Conservation (phyloP, 441 rosid species). For the Adansonia madagascariensis region DNA sequence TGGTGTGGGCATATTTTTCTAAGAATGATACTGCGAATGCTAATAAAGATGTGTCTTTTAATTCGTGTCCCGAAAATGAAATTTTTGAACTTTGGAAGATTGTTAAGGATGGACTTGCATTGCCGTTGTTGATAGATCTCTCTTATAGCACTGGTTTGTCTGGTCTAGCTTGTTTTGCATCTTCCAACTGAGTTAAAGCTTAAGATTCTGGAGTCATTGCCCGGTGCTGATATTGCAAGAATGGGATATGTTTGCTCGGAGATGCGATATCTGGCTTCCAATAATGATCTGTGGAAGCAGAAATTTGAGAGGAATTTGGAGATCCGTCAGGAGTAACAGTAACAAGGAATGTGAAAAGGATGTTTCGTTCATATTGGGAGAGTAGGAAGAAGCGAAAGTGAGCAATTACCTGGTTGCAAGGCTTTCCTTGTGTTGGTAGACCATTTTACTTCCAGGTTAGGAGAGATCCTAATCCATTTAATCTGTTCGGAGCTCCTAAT, state of each 20-base stretch:
- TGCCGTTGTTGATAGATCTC: constrained; percentile 64
- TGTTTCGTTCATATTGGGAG: constrained; percentile 43
- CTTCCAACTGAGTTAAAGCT: constrained; percentile 41
- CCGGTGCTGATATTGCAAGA: constrained; percentile 53
- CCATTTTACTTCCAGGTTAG: constrained; percentile 7
- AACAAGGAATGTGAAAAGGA: constrained; percentile 48
- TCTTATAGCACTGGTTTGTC: constrained; percentile 52
- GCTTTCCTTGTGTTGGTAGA: neutral
- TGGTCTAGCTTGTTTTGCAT: constrained; percentile 58
- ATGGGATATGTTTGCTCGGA: constrained; percentile 57
- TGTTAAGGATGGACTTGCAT: constrained; percentile 68
- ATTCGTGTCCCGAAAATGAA: constrained; percentile 32
- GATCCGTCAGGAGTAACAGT: neutral
- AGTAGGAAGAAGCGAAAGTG: constrained; percentile 25
- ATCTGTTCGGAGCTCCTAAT: neutral
- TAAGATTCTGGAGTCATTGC: constrained; percentile 59
- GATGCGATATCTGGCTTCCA: constrained; percentile 50
- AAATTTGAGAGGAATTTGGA: constrained; percentile 54
- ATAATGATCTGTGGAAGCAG: constrained; percentile 64
- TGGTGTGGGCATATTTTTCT: constrained; percentile 38
- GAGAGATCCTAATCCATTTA: constrained; percentile 35
- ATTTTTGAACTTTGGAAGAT: constrained; percentile 71
- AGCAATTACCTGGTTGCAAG: neutral
- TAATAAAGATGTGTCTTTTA: constrained; percentile 29
- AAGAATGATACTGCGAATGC: constrained; percentile 21